Conservation (phyloP, 1,284 basidiomycete genomes). For the Trametes sp. region DNA sequence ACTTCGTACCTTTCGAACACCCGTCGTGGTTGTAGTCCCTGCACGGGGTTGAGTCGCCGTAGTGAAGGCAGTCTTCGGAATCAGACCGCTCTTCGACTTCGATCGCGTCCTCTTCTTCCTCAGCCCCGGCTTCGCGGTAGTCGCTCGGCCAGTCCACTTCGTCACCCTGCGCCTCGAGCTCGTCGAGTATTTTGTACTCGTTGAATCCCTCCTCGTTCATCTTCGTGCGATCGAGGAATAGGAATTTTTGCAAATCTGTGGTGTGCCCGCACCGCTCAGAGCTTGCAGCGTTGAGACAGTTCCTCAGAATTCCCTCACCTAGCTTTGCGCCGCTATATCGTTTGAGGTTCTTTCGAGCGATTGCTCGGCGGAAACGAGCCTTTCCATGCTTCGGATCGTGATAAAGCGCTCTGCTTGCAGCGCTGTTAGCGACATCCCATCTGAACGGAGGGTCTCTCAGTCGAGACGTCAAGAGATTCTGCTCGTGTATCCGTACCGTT, state of each 20-base stretch:
- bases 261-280: not conserved
- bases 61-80: conserved; percentile 55
- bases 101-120: conserved; percentile 20
- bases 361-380: conserved; percentile 51
- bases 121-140: not conserved
- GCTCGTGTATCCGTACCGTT: conserved; percentile 41
- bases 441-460: conserved; percentile 34
- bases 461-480: not conserved
- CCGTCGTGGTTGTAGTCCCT: conserved; percentile 58
- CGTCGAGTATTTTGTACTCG: not conserved
- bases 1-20: conserved; percentile 48
- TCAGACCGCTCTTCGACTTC: conserved; percentile 45
- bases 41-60: conserved; percentile 57
- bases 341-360: conserved; percentile 49
- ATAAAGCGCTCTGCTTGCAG: conserved; percentile 48
- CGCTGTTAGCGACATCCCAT: conserved; percentile 50
- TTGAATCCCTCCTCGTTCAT: conserved; percentile 33
- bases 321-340: conserved; percentile 46
- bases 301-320: conserved; percentile 36
- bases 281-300: not conserved
- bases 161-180: not conserved
- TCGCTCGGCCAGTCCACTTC: not conserved
- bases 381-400: conserved; percentile 49
- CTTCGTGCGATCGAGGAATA: conserved; percentile 41
- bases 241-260: conserved; percentile 49